A percentile compares a stretch with the other conserved stretches of the same genome.
phyloP scores from a whole-genome alignment of 495 filamentous ascomycete species.

The Delitschia confertaspora region DNA sequence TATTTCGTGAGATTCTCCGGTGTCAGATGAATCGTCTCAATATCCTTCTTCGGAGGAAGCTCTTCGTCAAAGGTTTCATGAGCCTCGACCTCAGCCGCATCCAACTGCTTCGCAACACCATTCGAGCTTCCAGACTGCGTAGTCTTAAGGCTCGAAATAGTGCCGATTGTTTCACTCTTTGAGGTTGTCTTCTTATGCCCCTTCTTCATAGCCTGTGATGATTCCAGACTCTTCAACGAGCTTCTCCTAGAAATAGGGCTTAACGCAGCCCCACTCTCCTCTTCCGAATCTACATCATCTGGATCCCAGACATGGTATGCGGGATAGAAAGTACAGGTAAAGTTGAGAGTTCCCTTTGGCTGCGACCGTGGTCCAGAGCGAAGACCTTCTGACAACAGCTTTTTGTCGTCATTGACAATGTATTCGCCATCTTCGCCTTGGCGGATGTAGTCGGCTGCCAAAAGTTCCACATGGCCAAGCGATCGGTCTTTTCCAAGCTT shows the following conservation, averaged over 20 bases:
- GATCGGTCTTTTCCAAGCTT: slow-evolving; percentile 77
- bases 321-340: slow-evolving; percentile 84
- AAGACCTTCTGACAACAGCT: slow-evolving; percentile 49
- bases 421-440: slow-evolving; percentile 76
- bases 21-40: slow-evolving; percentile 68
- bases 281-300: slow-evolving; percentile 66
- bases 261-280: slow-evolving; percentile 24
- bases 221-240: slow-evolving; percentile 21
- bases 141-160: slow-evolving; percentile 10
- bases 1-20: slow-evolving; percentile 72
- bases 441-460: slow-evolving; percentile 65
- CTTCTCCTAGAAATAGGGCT: slow-evolving; percentile 4
- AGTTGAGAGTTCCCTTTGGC: slow-evolving; percentile 72
- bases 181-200: slow-evolving; percentile 17
- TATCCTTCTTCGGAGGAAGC: slow-evolving; percentile 39
- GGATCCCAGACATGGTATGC: slow-evolving; percentile 80
- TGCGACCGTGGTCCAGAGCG: slow-evolving; percentile 56
- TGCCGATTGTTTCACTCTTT: background rate
- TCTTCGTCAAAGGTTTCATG: slow-evolving; percentile 49
- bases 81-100: slow-evolving; percentile 45
- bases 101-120: slow-evolving; percentile 36
- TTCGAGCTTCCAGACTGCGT: slow-evolving; percentile 21
- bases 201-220: slow-evolving; percentile 1
- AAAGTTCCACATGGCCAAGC: slow-evolving; percentile 68
- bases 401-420: slow-evolving; percentile 67